A percentile compares a stretch with the other conserved stretches of the same genome.
phyloP scores from a whole-genome alignment of 2,329 filamentous ascomycete genomes.

The Leptographium wingfieldii region DNA sequence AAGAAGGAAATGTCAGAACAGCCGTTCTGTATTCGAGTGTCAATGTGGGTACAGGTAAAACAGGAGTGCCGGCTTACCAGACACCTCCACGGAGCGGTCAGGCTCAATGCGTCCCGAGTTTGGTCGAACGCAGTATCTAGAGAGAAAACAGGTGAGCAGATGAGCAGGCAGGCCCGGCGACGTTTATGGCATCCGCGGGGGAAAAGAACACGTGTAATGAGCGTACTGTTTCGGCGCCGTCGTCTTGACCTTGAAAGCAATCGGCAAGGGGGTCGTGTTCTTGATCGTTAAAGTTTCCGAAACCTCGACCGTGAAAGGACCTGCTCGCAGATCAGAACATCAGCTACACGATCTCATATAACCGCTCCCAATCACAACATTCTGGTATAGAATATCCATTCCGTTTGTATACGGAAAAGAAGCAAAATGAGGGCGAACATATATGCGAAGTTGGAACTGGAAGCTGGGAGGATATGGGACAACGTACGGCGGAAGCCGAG shows the following conservation, averaged over 20 bases:
- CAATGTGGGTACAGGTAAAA: not conserved
- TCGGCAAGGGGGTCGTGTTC: slow-evolving; percentile 48
- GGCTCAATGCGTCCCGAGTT: slow-evolving; percentile 95
- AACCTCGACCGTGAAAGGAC: slow-evolving; percentile 55
- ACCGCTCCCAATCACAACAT: not conserved
- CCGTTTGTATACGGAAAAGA: not conserved
- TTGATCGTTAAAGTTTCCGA: slow-evolving; percentile 51
- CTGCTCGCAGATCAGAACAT: slow-evolving; percentile 23
- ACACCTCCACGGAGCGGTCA: slow-evolving; percentile 79
- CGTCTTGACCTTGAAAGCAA: slow-evolving; percentile 87
- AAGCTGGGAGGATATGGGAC: not conserved
- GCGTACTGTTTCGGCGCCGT: slow-evolving; percentile 96
- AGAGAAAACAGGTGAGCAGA: slow-evolving; percentile 14
- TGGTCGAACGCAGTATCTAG: slow-evolving; percentile 90
- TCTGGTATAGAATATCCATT: not conserved
- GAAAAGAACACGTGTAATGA: not conserved
- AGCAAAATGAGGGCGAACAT: not conserved
- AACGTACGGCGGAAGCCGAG: slow-evolving; percentile 86
- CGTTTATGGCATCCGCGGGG: not conserved
- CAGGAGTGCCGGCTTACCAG: slow-evolving; percentile 43
- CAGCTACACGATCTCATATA: not conserved
- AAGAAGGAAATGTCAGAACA: not conserved
- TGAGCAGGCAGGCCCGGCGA: slow-evolving; percentile 3
- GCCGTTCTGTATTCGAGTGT: no score
- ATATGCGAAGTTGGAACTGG: not conserved